Evolutionary conservation across 768 basidiomycete genomes (phyloP), one percentile per base, ranked within the genome.

Genomic region (Termitomyces sp.): DNA sequence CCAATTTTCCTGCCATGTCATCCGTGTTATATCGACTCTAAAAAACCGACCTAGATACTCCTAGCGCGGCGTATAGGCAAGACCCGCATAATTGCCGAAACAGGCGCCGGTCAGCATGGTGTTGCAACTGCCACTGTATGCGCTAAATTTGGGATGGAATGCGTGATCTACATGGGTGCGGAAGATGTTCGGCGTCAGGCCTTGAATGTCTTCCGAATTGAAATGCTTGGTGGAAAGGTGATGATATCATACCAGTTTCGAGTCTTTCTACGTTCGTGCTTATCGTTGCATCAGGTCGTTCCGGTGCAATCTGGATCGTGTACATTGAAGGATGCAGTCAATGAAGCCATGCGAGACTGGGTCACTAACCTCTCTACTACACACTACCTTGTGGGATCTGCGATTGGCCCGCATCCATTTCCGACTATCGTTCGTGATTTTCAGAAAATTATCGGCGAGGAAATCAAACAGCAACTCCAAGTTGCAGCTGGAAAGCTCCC

Each of bases 121-220:
- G 97, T 99, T 32, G 97, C 97, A 22, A 98, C 97, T 48, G 97
- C 97, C 1, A 99, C 97, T 6, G 97, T 93, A 24, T 98, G 97
- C 64, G 97, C 97, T 24, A 90, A 91, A 65, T 99, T 98, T 65
- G 95, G 92, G 6, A 70, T 98, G 79, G 87, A 97, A 73, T 99
- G 97, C 69, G 73, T 96, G 64, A 82, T 99, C 67, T 99, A 95
- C 75, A 99, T 99, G 97, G 97, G 97, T 53, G 85, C 92, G 26
- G 97, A 98, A 72, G 97, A 98, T 69, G 95, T 98, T 16, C 84
- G 94, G 28, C 83, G 97, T 43, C 97, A 99, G 72, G 93, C 94
- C 18, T 72, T 99, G 63, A 99, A 98, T 74, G 96, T 98, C 24
- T 99, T 99, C 83, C 82, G 96, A 49, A 99, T 98, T 68, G 86